A percentile compares a stretch with the other conserved stretches of the same genome.
These are phyloP conservation scores for Aquilaria sinensis DNA, from an alignment of 345 rosid genomes.

Conservation along the genomic window DNA sequence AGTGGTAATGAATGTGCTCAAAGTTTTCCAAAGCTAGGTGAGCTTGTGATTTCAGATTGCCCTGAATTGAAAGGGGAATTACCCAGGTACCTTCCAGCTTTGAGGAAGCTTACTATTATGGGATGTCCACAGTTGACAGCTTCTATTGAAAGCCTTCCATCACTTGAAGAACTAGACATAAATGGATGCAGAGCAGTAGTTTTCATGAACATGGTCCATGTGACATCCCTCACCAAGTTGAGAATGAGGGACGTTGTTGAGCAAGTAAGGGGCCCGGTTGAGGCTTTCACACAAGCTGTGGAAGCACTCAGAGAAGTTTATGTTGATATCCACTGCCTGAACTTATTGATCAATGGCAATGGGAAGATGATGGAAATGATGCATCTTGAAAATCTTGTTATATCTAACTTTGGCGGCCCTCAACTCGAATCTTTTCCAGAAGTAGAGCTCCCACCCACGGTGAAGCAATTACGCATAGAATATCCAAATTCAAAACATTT, in stretches of 20 bases:
- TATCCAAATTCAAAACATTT: too few species aligned
- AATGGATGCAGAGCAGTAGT: background rate
- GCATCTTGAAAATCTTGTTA: too few species aligned
- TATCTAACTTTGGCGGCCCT: too few species aligned
- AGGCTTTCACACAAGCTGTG: background rate
- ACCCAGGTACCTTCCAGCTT: background rate
- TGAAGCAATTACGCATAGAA: too few species aligned
- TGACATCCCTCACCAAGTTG: conserved; percentile 8
- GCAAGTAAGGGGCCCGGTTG: background rate
- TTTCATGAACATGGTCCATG: conserved; percentile 1
- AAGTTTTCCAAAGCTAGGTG: background rate
- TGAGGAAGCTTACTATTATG: conserved; percentile 4
- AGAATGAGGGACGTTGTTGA: background rate
- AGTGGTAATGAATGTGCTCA: background rate
- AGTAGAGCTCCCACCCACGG: too few species aligned
- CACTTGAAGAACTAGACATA: background rate
- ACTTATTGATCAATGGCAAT: too few species aligned
- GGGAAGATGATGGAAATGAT: too few species aligned
- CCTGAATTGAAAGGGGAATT: conserved; percentile 1
- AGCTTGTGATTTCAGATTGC: background rate
- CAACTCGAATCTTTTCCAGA: too few species aligned
- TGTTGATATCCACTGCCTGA: too few species aligned
- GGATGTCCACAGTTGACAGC: conserved; percentile 1
- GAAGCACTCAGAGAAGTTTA: conserved; percentile 6
- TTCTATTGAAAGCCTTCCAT: background rate